Base-by-base conservation (phyloP, 805 yeast genomes). In the Ogataea ramenticola region DNA sequence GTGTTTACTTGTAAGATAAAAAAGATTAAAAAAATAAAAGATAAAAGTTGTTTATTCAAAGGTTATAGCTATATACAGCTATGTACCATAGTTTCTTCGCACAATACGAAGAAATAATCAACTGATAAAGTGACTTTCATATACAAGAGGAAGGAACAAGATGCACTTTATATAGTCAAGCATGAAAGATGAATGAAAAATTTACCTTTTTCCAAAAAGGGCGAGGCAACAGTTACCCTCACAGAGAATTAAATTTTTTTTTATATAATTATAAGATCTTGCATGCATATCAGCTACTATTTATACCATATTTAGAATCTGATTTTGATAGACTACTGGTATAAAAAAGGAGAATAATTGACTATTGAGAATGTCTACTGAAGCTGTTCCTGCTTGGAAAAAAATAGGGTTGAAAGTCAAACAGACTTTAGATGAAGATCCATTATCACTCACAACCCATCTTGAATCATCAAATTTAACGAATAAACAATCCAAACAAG, bases 341-440 rank as follows among this genome's bases (percentile, higher is more conserved):
- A n/a, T n/a, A n/a, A n/a, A n/a, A n/a, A n/a, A n/a, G n/a, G n/a
- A 7, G 27, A 24, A 24, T 7, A 6, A 6, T 24, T 24, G 10
- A 24, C 27, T 7, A 24, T 10, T 7, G 3, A 34, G 11, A 34
- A 34, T 34, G 24, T 34, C 37, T 34, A 16, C 32, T 26, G n/a
- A n/a, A n/a, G n/a, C n/a, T n/a, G 56, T 77, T n/a, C 95, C 95
- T 33, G 95, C 95, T 1, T 86, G 95, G 95, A 86, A 86, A 60
- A 71, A 79, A 53, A 69, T 82, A 8, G 95, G 95, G 26, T 71
- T 86, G 36, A 68, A 78, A 53, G 79, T 82, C 43, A 72, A 79
- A 50, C 67, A 72, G 37, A 67, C 68, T 7, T 49, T 68, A 3
- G 66, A 64, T 3, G 58, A 62, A 15, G 82, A 76, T 50, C 79